Evolutionary conservation across 352 stramenopile genomes (phyloP), one percentile per base, ranked within the genome.

Genomic region (Plasmopara muralis): DNA sequence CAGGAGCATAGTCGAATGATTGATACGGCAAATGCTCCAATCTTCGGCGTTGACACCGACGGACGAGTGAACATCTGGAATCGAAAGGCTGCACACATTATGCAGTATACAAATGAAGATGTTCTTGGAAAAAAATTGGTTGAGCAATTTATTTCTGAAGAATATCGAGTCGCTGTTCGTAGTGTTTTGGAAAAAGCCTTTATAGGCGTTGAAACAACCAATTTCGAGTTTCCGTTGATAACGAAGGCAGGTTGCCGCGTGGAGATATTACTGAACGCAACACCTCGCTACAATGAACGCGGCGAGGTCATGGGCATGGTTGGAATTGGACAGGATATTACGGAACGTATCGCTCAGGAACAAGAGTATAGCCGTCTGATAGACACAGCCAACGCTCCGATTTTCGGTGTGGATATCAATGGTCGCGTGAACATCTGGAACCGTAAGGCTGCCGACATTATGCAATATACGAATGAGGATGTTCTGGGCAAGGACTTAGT

Each of bases 41-140:
- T 87, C 34, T 85, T 90, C 43, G 79, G 76, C 15, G 54, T 87
- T 12, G 76, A 90, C 50, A 53, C 48, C 0, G 68, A 89, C 16
- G 76, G 75, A 29, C 53, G 57, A 5, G 74, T 87, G 16, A 87
- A 85, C 42, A 83, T 84, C 55, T 69, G 76, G 62, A 87, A 87
- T 58, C 68, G 68, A 12, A 82, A 76, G 50, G 73, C 73, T 6
- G 66, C 70, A 9, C 66, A 79, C 35, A 79, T 86, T 38, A 86
- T 60, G 9, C 71, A 80, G 33, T 85, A 73, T 46, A 53, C 48
- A 9, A 47, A 54, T 8, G 70, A 77, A 16, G 73, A 93, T 47
- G 77, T 86, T 2, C 61, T 79, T 2, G 69, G 74, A 13, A 57
- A 84, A 13, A 77, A 75, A 2, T 70, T 83, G 6, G 77, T 87